phyloP scores from a whole-genome alignment of 148 eudicot genomes.

The Pharnaceum exiguum region DNA sequence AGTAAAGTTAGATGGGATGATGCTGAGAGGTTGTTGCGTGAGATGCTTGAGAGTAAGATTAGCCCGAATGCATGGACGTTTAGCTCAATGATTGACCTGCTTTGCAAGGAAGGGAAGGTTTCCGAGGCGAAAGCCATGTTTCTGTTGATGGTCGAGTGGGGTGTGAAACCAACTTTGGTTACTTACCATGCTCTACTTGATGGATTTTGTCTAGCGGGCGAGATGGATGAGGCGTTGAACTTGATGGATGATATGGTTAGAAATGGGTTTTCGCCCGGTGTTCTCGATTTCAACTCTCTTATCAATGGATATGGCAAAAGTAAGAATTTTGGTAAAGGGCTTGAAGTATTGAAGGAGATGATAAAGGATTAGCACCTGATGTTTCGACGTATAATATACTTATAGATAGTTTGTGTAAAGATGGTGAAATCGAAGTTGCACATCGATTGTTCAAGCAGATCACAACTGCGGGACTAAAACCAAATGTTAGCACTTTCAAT shows the following conservation, averaged over 20 bases:
- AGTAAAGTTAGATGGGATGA: conserved; percentile 3
- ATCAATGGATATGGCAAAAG: conserved; percentile 18
- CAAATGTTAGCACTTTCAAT: conserved; percentile 10
- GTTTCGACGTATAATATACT: background rate
- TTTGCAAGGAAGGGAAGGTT: conserved; percentile 15
- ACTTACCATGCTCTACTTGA: conserved; percentile 4
- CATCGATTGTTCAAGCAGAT: conserved; percentile 2
- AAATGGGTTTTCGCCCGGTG: background rate
- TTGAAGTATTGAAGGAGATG: background rate
- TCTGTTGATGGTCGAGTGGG: conserved; percentile 10
- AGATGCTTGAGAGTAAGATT: conserved; percentile 18
- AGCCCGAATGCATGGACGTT: conserved; percentile 20
- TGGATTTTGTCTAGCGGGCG: conserved; percentile 5
- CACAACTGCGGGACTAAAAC: conserved; percentile 10
- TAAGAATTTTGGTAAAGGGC: conserved; percentile 5
- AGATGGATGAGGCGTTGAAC: conserved; percentile 6
- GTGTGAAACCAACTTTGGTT: conserved; percentile 5
- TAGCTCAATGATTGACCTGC: conserved; percentile 25
- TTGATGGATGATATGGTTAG: background rate
- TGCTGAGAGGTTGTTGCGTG: conserved; percentile 17
- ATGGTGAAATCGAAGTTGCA: conserved; percentile 16
- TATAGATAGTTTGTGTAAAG: conserved; percentile 25
- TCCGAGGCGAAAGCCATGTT: conserved; percentile 19
- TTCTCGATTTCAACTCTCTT: conserved; percentile 1
- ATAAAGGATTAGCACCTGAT: background rate